A percentile compares a stretch with the other conserved stretches of the same genome.
Evolutionary conservation across 1,139 yeast genomes (phyloP).

Genomic region (Yamadazyma triangularis): DNA sequence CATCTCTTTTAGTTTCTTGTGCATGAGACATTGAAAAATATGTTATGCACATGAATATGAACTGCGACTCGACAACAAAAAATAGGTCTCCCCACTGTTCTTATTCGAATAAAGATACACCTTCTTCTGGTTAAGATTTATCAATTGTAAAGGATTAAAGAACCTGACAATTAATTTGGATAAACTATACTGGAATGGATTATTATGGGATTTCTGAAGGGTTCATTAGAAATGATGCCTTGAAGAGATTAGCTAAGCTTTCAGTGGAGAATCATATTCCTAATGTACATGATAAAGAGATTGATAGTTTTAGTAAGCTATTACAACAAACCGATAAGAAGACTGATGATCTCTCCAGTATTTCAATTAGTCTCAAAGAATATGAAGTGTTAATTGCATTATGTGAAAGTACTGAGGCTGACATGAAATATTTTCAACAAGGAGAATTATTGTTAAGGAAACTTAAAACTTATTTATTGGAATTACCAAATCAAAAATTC

Average conservation of each 20-base stretch:
- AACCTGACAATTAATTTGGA: too few relatives aligned
- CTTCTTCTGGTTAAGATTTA: too few relatives aligned
- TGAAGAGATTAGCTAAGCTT: slow-evolving; percentile 37
- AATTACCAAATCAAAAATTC: slow-evolving; percentile 50
- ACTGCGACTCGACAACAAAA: neutral
- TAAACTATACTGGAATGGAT: too few relatives aligned
- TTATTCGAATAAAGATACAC: too few relatives aligned
- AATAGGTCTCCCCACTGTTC: too few relatives aligned
- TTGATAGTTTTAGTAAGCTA: slow-evolving; percentile 22
- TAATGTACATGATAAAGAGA: slow-evolving; percentile 12
- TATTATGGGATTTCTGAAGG: slow-evolving; percentile 36
- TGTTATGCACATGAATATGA: neutral
- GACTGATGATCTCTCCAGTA: slow-evolving; percentile 15
- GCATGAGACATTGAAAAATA: too few relatives aligned
- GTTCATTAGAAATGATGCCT: slow-evolving; percentile 57
- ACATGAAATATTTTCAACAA: slow-evolving; percentile 37
- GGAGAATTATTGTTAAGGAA: slow-evolving; percentile 51
- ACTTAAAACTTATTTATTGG: slow-evolving; percentile 55
- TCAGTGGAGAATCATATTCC: slow-evolving; percentile 21
- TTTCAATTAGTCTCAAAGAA: slow-evolving; percentile 52
- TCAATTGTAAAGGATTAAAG: too few relatives aligned
- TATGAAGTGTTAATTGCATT: slow-evolving; percentile 69
- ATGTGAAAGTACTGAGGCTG: slow-evolving; percentile 46
- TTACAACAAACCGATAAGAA: slow-evolving; percentile 18
- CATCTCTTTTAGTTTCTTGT: too few relatives aligned